Evolutionary conservation across 768 basidiomycete genomes (phyloP).

Genomic region (Mycena kentingensis): DNA sequence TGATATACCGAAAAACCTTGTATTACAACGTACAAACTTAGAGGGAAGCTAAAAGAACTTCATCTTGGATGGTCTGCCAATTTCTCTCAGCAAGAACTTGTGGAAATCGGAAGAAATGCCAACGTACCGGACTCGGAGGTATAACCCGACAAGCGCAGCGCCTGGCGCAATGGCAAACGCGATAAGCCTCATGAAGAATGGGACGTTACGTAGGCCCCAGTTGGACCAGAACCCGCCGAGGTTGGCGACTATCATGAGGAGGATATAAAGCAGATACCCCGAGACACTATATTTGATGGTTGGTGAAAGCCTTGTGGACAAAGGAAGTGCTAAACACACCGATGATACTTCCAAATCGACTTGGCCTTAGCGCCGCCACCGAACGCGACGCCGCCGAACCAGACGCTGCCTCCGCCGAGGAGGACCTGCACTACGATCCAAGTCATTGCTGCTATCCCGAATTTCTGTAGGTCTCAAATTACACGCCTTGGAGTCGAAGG

Average conservation of each 20-base stretch:
- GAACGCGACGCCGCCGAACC: conserved; percentile 69
- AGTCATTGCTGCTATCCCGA: conserved; percentile 61
- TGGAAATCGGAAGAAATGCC: background rate
- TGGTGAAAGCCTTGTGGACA: conserved; percentile 4
- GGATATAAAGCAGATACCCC: conserved; percentile 69
- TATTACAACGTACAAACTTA: conserved; percentile 33
- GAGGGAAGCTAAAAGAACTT: conserved; percentile 37
- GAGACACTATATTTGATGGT: conserved; percentile 49
- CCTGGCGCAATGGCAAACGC: conserved; percentile 56
- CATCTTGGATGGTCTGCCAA: conserved; percentile 69
- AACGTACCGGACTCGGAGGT: conserved; percentile 54
- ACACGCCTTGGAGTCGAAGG: background rate
- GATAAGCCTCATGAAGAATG: conserved; percentile 43
- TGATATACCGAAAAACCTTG: conserved; percentile 15
- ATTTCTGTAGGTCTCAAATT: conserved; percentile 41
- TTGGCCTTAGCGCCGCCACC: conserved; percentile 76
- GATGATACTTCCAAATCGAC: conserved; percentile 80
- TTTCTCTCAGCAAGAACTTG: conserved; percentile 2
- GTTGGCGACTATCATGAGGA: conserved; percentile 62
- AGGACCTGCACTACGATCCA: conserved; percentile 65
- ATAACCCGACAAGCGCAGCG: conserved; percentile 45
- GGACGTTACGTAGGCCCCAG: conserved; percentile 50
- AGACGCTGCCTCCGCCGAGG: conserved; percentile 75
- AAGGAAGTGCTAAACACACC: conserved; percentile 40
- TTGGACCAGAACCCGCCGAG: conserved; percentile 72